Base-by-base conservation (phyloP, 140 eudicot genomes). In the Cichorium intybus region DNA sequence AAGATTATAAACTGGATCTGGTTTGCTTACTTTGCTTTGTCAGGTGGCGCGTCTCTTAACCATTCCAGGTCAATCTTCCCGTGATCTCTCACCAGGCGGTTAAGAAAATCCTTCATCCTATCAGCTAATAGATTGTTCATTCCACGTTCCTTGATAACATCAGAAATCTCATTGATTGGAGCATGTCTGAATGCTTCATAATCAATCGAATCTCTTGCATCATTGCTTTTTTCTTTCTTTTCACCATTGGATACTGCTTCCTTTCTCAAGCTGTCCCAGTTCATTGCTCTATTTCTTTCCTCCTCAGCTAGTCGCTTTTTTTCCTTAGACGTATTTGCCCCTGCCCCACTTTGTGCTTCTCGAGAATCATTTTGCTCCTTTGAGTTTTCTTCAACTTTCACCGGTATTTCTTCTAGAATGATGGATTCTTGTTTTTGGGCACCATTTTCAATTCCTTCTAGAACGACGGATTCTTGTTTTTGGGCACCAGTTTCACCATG, bases 61-160 rank as follows among this genome's bases (percentile, higher is more conserved):
- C 58, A 63, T 39, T 64, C 64, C 5, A 72, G 71, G 53, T 64
- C 56, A 7, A 52, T 62, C 33, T 41, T 46, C 7, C 64, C 62
- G 17, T 72, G 97, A n/a, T 90, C 97, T 60, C 75, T 71, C 10
- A 90, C 89, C 23, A 90, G 62, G 59, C 97, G 84, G 69, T 90
- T 74, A 55, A 90, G 79, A 67, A 90, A 84, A 45, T 60, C 87
- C 97, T 90, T 81, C 79, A 83, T 15, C 31, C 97, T 82, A 74
- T 77, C 89, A 21, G 95, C 95, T 31, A 90, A 84, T 78, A 79
- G 76, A 56, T 90, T 90, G 72, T 90, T 90, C 97, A 90, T 90
- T 55, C 97, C 97, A 76, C 97, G 77, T 70, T 77, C 95, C 59
- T 75, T 90, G 43, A 90, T 87, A 16, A 89, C 80, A 12, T 86